phyloP scores from a whole-genome alignment of 1,284 basidiomycete species.

The Rhizoctonia solani region DNA sequence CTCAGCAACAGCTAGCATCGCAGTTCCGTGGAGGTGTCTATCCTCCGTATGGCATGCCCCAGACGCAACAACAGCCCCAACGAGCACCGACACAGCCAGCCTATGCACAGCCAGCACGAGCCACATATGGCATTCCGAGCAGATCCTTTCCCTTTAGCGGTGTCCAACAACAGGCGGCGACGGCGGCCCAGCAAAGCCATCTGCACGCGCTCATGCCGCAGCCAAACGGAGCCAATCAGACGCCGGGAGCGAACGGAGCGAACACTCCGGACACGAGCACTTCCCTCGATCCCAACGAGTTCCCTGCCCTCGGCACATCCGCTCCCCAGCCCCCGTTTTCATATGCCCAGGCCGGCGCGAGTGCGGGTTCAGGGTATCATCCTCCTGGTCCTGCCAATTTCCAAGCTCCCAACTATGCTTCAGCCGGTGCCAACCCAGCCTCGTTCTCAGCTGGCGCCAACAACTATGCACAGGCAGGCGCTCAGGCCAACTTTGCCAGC shows the following conservation, averaged over 20 bases:
- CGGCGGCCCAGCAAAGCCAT: conserved; percentile 2
- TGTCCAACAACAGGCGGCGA: conserved; percentile 52
- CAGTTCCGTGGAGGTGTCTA: conserved; percentile 67
- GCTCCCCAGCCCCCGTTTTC: conserved; percentile 47
- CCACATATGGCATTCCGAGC: conserved; percentile 59
- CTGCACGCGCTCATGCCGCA: conserved; percentile 25
- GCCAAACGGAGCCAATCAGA: conserved; percentile 17
- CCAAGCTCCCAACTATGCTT: conserved; percentile 30
- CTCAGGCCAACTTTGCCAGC: conserved; percentile 13
- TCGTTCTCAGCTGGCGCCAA: neutral
- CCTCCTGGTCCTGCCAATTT: conserved; percentile 19
- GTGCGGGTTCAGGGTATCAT: conserved; percentile 49
- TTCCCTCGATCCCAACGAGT: conserved; percentile 83
- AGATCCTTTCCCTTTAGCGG: conserved; percentile 65
- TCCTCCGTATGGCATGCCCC: conserved; percentile 60
- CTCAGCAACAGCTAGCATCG: conserved; percentile 59
- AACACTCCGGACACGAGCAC: conserved; percentile 44
- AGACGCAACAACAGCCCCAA: conserved; percentile 56
- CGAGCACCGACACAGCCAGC: conserved; percentile 57
- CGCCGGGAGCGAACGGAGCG: conserved; percentile 7
- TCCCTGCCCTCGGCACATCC: conserved; percentile 73
- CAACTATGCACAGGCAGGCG: conserved; percentile 40
- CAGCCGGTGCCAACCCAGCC: conserved; percentile 8
- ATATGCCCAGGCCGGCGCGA: conserved; percentile 46
- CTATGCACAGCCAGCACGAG: conserved; percentile 54